Evolutionary conservation across 1,284 basidiomycete species (phyloP).

Genomic region (Microbotryomycetes sp.): DNA sequence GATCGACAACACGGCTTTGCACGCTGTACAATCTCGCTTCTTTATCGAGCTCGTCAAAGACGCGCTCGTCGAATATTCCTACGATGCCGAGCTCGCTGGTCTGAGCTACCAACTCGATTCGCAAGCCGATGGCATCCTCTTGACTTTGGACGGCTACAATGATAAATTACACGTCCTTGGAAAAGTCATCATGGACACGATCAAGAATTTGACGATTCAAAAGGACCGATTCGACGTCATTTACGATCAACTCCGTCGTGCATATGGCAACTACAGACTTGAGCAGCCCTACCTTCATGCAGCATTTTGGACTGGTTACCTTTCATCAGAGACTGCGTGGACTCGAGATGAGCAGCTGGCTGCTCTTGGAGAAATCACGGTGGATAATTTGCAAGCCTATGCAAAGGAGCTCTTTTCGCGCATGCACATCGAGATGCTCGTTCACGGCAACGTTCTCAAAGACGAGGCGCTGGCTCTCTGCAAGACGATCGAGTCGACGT

Average conservation of each 20-base stretch:
- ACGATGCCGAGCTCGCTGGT: constrained; percentile 88
- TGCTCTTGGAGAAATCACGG: constrained; percentile 67
- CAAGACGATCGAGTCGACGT: constrained; percentile 61
- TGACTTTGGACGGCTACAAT: constrained; percentile 80
- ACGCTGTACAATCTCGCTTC: constrained; percentile 51
- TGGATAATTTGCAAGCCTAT: constrained; percentile 65
- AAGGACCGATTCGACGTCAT: constrained; percentile 69
- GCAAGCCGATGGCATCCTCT: constrained; percentile 59
- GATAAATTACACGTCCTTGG: constrained; percentile 81
- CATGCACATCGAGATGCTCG: constrained; percentile 66
- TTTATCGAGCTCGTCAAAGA: constrained; percentile 82
- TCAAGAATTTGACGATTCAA: constrained; percentile 62
- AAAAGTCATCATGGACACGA: constrained; percentile 64
- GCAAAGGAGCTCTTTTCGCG: constrained; percentile 57
- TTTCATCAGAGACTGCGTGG: constrained; percentile 66
- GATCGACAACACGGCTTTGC: constrained; percentile 39
- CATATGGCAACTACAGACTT: constrained; percentile 81
- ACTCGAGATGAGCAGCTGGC: constrained; percentile 70
- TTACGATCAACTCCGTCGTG: constrained; percentile 70
- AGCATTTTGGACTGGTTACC: constrained; percentile 67
- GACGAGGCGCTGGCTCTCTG: constrained; percentile 71
- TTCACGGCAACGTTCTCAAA: constrained; percentile 76
- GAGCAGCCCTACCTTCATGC: constrained; percentile 75
- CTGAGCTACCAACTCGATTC: constrained; percentile 67
- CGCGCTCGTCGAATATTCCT: constrained; percentile 80